Percentiles rank a stretch among this genome's conserved stretches.
These are phyloP conservation scores for Globisporangium ultimum DNA, from an alignment of 352 stramenopile genomes.

Conservation along the genomic window DNA sequence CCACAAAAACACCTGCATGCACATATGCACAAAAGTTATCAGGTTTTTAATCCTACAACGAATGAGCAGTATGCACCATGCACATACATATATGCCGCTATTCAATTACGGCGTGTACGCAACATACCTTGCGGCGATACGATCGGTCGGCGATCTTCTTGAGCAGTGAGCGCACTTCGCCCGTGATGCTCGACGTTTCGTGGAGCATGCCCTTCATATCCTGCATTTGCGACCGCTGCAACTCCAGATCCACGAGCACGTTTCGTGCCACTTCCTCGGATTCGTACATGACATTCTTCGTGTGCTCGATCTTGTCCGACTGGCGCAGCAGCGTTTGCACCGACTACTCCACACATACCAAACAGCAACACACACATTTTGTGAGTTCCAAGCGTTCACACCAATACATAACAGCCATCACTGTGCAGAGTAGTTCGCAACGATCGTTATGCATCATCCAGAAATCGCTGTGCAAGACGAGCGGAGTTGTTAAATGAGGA, in stretches of 20 bases:
- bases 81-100: background rate
- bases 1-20: conserved; percentile 43
- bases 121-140: conserved; percentile 57
- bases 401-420: too few relatives aligned
- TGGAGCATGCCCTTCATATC: conserved; percentile 81
- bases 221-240: conserved; percentile 74
- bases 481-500: too few relatives aligned
- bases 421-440: background rate
- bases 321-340: conserved; percentile 63
- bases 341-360: conserved; percentile 22
- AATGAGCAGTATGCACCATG: background rate
- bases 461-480: too few relatives aligned
- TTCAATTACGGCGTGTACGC: too few relatives aligned
- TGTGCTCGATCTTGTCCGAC: conserved; percentile 72
- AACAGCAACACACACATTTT: too few relatives aligned
- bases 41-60: background rate
- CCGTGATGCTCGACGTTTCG: conserved; percentile 65
- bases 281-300: conserved; percentile 55
- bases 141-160: conserved; percentile 70
- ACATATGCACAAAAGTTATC: background rate
- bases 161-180: conserved; percentile 59
- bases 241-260: conserved; percentile 73
- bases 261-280: conserved; percentile 70
- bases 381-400: too few relatives aligned
- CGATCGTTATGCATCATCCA: too few relatives aligned